Percentiles rank a stretch among this genome's conserved stretches.
These are phyloP conservation scores for Lasiodiplodia sp. DNA, from an alignment of 2,329 filamentous ascomycete genomes.

Conservation along the genomic window DNA sequence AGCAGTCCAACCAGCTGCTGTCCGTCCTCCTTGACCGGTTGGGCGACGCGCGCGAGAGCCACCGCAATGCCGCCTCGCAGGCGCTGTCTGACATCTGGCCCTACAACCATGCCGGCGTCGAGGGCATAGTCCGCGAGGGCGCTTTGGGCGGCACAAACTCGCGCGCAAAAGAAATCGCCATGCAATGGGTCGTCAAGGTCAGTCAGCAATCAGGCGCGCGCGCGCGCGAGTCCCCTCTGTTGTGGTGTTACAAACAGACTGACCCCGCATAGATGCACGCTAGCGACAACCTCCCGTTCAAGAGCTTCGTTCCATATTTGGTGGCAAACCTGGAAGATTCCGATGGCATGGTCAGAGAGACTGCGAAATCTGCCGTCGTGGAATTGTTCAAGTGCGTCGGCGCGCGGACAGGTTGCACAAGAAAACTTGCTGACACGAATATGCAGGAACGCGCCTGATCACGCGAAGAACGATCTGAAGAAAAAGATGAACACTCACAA, in stretches of 20 bases:
- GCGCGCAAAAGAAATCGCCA: conserved; percentile 81
- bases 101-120: conserved; percentile 74
- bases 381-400: conserved; percentile 76
- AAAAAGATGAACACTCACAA: conserved; percentile 83
- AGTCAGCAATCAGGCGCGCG: conserved; percentile 31
- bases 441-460: conserved; percentile 74
- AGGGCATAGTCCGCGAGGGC: conserved; percentile 77
- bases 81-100: conserved; percentile 80
- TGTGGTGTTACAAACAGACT: conserved; percentile 33
- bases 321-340: conserved; percentile 91
- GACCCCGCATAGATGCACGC: conserved; percentile 72
- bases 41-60: conserved; percentile 86
- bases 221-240: conserved; percentile 17
- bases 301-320: conserved; percentile 79
- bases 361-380: conserved; percentile 82
- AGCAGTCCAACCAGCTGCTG: conserved; percentile 73
- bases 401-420: not conserved
- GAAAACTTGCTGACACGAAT: conserved; percentile 6
- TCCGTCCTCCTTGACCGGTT: conserved; percentile 82
- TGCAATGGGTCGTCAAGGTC: conserved; percentile 85
- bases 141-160: conserved; percentile 82
- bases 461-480: conserved; percentile 88
- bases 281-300: conserved; percentile 80
- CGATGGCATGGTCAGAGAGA: conserved; percentile 84
- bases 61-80: conserved; percentile 75